Base-by-base conservation (phyloP, 768 basidiomycete genomes). In the Mrakia blollopis region DNA sequence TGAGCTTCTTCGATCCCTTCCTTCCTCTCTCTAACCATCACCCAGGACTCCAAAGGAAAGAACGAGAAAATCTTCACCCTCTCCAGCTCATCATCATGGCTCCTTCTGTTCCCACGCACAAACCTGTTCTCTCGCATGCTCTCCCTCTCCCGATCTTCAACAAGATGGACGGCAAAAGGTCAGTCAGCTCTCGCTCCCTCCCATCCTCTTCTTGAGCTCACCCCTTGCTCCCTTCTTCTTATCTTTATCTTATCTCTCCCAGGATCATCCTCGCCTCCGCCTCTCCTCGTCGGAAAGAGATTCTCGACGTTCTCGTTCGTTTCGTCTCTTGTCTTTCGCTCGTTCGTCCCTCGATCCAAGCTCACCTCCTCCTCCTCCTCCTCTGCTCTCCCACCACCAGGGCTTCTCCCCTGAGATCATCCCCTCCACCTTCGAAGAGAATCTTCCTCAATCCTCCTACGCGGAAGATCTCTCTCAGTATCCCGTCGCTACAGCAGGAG, bases 251-350 rank as follows among this genome's bases (percentile, higher is more conserved):
- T 50, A 8, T 39, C 35, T 52, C 7, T 4, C 3, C 5, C 69
- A 75, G 76, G 4, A 87, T 98, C 67, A 85, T 97, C 3, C 86
- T 98, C 1, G 94, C 94, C 0, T 96, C 94, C 7, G 89, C 88
- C 75, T 94, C 92, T 80, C 92, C 93, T 1, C 87, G 94, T 79
- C 86, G 94, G 80, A 89, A 88, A 81, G 93, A 94, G 74, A 93
- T 96, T 77, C 87, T 98, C 30, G 87, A 86, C 73, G 90, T 87
- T 9, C 88, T 91, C 80, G 93, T 94, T 83, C 81, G 91, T 87
- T 68, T 50, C 82, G 0, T 86, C 0, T 82, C 79, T 10, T 84
- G 88, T 44, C 79, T 18, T 21, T n/a, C 11, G 30, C n/a, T 35
- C 62, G n/a, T 39, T 32, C 21, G 30, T 23, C 41, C 10, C 54